Percentiles rank a stretch among this genome's conserved stretches.
These are phyloP conservation scores for Cyberlindnera lachancei DNA, from an alignment of 805 yeast species.

Conservation along the genomic window DNA sequence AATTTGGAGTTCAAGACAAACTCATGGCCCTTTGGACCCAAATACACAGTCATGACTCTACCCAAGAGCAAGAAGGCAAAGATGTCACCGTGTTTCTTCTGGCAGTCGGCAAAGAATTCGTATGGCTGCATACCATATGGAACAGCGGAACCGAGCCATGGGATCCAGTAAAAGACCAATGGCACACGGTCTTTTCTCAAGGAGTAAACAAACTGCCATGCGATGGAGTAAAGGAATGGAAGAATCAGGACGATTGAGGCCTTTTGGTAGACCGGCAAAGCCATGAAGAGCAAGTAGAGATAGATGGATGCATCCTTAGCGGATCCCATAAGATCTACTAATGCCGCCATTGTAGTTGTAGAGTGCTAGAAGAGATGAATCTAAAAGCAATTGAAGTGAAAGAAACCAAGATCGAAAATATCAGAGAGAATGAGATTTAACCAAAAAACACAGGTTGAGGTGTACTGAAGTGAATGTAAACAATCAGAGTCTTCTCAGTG, in stretches of 20 bases:
- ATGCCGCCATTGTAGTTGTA: conserved; percentile 22
- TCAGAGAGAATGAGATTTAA: too few relatives aligned
- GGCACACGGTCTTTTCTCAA: conserved; percentile 80
- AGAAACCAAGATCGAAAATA: too few relatives aligned
- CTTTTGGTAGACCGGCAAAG: conserved; percentile 30
- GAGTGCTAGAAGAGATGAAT: too few relatives aligned
- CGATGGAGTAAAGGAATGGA: conserved; percentile 58
- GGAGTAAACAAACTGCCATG: conserved; percentile 65
- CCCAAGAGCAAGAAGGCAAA: conserved; percentile 89
- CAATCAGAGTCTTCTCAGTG: neutral
- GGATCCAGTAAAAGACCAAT: conserved; percentile 83
- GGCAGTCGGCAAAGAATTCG: conserved; percentile 74
- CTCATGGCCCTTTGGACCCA: conserved; percentile 98
- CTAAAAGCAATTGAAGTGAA: too few relatives aligned
- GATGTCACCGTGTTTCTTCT: conserved; percentile 83
- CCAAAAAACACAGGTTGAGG: too few relatives aligned
- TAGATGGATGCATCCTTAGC: conserved; percentile 8
- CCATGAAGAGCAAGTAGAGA: conserved; percentile 20
- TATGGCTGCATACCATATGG: conserved; percentile 91
- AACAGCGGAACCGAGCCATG: conserved; percentile 92
- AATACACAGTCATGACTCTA: conserved; percentile 86
- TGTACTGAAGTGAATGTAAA: too few relatives aligned
- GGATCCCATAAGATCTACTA: conserved; percentile 9
- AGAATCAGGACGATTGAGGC: conserved; percentile 25
- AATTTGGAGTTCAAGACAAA: conserved; percentile 87